Conservation (phyloP, 176 grass and related monocot species). For the Ensete ventricosum region DNA sequence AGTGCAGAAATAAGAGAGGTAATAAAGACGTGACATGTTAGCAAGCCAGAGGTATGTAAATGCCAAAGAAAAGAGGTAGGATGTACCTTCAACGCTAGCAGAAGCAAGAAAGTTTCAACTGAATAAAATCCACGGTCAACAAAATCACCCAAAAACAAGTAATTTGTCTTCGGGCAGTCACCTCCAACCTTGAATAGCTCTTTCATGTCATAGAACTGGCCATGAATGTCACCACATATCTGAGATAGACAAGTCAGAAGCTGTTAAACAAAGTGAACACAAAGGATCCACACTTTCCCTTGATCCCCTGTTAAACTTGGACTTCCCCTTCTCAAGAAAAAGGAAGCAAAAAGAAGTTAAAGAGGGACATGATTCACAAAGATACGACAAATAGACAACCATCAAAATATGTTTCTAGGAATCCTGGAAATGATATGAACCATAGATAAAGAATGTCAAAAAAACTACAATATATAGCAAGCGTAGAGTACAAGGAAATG, state of each 20-base stretch:
- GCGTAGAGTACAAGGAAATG: background rate
- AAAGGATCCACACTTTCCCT: background rate
- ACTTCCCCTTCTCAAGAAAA: background rate
- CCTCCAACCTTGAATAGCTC: constrained; percentile 98
- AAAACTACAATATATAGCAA: background rate
- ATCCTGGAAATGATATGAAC: background rate
- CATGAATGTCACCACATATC: constrained; percentile 99
- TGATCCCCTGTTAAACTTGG: background rate
- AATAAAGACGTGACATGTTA: background rate
- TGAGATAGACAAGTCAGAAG: constrained; percentile 26
- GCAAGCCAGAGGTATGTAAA: background rate
- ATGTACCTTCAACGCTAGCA: constrained; percentile 77
- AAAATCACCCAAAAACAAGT: constrained; percentile 98
- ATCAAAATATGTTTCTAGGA: background rate
- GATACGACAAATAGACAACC: background rate
- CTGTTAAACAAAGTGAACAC: background rate
- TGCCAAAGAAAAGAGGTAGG: background rate
- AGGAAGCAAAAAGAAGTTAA: background rate
- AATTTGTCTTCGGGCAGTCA: constrained; percentile 98
- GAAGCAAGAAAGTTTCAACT: constrained; percentile 95
- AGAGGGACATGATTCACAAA: background rate
- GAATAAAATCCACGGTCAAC: constrained; percentile 99
- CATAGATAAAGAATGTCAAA: background rate
- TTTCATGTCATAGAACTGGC: constrained; percentile 99
- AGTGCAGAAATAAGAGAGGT: background rate